A percentile compares a stretch with the other conserved stretches of the same genome.
Evolutionary conservation across 108 stramenopile species (phyloP).

Genomic region (Discostella stelligeroides): DNA sequence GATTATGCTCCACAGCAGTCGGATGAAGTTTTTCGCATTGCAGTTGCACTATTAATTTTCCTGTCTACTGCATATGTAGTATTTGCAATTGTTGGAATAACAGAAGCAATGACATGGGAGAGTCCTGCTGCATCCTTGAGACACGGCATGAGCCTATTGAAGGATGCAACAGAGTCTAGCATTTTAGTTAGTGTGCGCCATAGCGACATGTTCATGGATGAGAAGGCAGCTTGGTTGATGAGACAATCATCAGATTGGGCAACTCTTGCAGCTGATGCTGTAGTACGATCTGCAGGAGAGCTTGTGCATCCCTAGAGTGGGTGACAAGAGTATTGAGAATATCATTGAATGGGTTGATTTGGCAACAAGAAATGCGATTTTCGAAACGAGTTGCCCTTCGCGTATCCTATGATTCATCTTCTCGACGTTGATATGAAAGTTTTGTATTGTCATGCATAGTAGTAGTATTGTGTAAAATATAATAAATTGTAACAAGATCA

Average conservation of each 20-base stretch:
- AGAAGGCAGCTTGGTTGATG: conserved; percentile 30
- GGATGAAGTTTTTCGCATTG: conserved; percentile 8
- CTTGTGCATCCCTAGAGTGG: conserved; percentile 12
- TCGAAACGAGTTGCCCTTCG: too few relatives aligned
- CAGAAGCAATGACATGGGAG: conserved; percentile 6
- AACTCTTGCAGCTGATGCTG: conserved; percentile 12
- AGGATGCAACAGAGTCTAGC: conserved; percentile 19
- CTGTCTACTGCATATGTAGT: conserved; percentile 6
- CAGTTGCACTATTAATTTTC: conserved; percentile 11
- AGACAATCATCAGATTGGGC: conserved; percentile 18
- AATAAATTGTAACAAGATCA: too few relatives aligned
- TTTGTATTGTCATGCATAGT: too few relatives aligned
- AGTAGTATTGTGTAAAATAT: too few relatives aligned
- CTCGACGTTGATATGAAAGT: too few relatives aligned
- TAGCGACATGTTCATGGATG: conserved; percentile 24
- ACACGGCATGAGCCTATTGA: conserved; percentile 12
- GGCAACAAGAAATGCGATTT: too few relatives aligned
- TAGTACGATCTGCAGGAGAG: conserved; percentile 30
- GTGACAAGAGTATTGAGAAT: too few relatives aligned
- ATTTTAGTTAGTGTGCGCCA: conserved; percentile 14
- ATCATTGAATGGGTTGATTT: too few relatives aligned
- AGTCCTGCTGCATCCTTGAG: conserved; percentile 8
- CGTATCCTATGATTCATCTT: too few relatives aligned
- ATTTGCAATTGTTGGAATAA: conserved; percentile 9
- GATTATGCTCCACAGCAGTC: conserved; percentile 13